Base-by-base conservation (phyloP, 2,329 filamentous ascomycete genomes). In the Xylariaceae sp. region DNA sequence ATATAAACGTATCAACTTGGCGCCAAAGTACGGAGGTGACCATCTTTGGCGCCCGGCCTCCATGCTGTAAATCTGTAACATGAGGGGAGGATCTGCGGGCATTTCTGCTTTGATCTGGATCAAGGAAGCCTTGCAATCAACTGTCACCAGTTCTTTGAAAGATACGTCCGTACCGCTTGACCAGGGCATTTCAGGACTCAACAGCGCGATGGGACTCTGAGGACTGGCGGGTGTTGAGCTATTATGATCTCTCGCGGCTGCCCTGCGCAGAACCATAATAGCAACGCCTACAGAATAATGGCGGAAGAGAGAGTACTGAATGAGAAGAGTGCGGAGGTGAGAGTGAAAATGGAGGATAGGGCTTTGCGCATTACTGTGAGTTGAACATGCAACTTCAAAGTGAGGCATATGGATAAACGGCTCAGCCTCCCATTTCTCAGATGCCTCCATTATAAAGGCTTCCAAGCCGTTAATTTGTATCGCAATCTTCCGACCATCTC, bases 231-330 rank as follows among this genome's bases (percentile, higher is more conserved):
- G 64, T 4, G 67, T 60, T 34, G 61, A 55, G 9, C 51, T 57
- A 35, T 63, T 60, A 3, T 64, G 59, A 1, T 80, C 78, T 55
- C 73, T 76, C 69, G 82, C 71, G 60, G 91, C 88, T 0, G 87
- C 86, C 65, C 84, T 84, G 51, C 80, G 79, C 29, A 99, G 70
- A 2, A 95, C 89, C 67, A 85, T 85, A 29, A 80, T 75, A 6
- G 92, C 94, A 56, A 97, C 84, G 1, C 90, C 88, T 30, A 95
- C 79, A 0, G 91, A 87, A 67, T 96, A 99, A 68, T 96, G 91
- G 3, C 91, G 86, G 69, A 95, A 96, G 0, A 99, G 80, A 0
- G 95, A 99, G 68, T 97, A 97, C 49, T 95, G 87, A 6, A 95
- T 67, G 57, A 89, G 83, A 1, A 99, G 73, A 4, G 88, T 89